A percentile compares a stretch with the other conserved stretches of the same genome.
These are phyloP conservation scores for Fragilaria radians DNA, from an alignment of 108 stramenopile genomes.

Conservation along the genomic window DNA sequence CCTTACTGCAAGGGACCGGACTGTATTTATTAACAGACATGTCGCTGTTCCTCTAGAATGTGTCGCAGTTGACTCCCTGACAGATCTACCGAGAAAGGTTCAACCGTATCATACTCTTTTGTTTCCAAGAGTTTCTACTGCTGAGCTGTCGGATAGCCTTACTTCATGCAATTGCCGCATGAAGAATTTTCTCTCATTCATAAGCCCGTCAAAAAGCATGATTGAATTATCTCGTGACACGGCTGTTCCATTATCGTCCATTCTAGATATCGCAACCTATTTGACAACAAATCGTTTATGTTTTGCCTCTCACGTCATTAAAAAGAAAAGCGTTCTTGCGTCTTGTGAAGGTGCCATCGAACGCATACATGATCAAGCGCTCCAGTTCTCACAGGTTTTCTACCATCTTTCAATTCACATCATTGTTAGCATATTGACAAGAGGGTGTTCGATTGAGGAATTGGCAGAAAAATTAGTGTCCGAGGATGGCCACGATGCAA, in stretches of 20 bases:
- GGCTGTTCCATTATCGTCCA: constrained; percentile 46
- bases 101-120: constrained; percentile 72
- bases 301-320: constrained; percentile 47
- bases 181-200: constrained; percentile 46
- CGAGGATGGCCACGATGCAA: background rate
- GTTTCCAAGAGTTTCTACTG: constrained; percentile 68
- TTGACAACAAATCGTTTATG: constrained; percentile 46
- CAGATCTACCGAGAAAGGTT: constrained; percentile 7
- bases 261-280: constrained; percentile 55
- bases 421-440: constrained; percentile 32
- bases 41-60: constrained; percentile 73
- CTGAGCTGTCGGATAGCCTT: constrained; percentile 45
- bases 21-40: constrained; percentile 75
- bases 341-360: constrained; percentile 35
- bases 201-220: constrained; percentile 58
- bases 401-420: constrained; percentile 25
- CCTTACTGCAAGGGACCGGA: constrained; percentile 49
- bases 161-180: constrained; percentile 30
- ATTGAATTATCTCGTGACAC: constrained; percentile 63
- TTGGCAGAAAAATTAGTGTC: background rate
- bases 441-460: background rate
- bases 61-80: constrained; percentile 6
- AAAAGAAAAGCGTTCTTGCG: constrained; percentile 31
- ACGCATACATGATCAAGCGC: constrained; percentile 33
- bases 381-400: constrained; percentile 70